Percentiles rank a stretch among this genome's conserved stretches.
Evolutionary conservation across 2,329 filamentous ascomycete species (phyloP).

Genomic region (Neofusicoccum ribis): DNA sequence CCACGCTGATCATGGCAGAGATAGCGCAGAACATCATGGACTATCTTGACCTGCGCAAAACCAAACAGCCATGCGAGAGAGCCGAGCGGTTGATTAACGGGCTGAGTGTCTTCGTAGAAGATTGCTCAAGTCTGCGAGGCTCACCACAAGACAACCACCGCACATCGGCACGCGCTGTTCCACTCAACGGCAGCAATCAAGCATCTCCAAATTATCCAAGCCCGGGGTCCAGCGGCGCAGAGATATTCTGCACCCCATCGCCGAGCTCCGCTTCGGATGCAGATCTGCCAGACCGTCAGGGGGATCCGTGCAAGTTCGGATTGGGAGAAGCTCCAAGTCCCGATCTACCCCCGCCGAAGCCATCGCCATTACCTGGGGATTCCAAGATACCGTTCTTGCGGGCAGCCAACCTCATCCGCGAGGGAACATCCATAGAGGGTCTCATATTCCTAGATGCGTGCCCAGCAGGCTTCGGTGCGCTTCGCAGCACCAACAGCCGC

Average conservation of each 20-base stretch:
- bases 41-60: constrained; percentile 1
- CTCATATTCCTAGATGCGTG: background rate
- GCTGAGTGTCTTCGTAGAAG: constrained; percentile 28
- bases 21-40: constrained; percentile 25
- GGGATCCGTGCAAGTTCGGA: background rate
- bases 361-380: background rate
- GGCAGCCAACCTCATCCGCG: background rate
- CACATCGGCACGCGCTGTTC: no score
- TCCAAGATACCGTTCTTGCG: background rate
- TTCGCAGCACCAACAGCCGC: background rate
- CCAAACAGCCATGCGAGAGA: background rate
- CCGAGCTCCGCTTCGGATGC: background rate
- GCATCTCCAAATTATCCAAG: background rate
- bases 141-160: no score
- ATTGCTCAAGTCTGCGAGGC: no score
- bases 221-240: background rate
- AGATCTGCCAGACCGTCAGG: background rate
- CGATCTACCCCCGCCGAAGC: background rate
- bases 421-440: background rate
- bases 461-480: background rate
- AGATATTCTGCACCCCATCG: background rate
- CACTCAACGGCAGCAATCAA: background rate
- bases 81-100: constrained; percentile 29
- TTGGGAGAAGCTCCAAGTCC: background rate
- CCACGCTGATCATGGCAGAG: constrained; percentile 10